Evolutionary conservation across 106 monocot species (phyloP), one percentile per base, ranked within the genome.

Genomic region (Hemerocallis citrina): DNA sequence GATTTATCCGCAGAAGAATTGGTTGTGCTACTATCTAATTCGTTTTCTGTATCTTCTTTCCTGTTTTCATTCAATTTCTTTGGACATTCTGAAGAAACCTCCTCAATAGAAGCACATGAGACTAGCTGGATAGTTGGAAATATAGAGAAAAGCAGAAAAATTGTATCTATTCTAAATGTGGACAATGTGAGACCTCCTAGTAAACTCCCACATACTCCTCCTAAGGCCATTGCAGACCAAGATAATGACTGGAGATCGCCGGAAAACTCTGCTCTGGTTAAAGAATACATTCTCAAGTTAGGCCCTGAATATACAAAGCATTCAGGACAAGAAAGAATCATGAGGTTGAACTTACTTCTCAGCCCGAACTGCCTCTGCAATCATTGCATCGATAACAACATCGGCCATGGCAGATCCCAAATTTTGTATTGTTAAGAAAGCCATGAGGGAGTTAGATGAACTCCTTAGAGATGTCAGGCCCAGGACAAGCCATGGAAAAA

Each of bases 371-470:
- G 89, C 85, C 65, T 90, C 89, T 72, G 89, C 89, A 71, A 90
- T 79, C 89, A 90, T 90, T 62, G 89, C 89, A 73, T 90, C 89
- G 68, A 82, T 74, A 68, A 90, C 85, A 45, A 90, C 89, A 82
- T 90, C 89, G 48, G 89, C 89, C 85, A 90, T 85, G 27, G 89
- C 89, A 76, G 81, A 69, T 37, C 89, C 89, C 48, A 85, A 35
- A 57, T 82, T 90, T 72, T 90, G 89, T 57, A 85, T 5, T 36
- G 68, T 74, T 50, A 90, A 60, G 27, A 81, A 57, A 69, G 71
- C 59, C 47, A 73, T 79, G 15, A 90, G 65, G 6, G 35, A 67
- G 63, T 68, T 76, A 34, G 57, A 57, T 65, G 89, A 85, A 56
- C 57, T 71, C 71, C 85, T 85, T 52, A 82, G 28, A 52, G 73